Percentiles rank a stretch among this genome's conserved stretches.
phyloP scores from a whole-genome alignment of 139 green algal species.

The Chlorella ohadii region DNA sequence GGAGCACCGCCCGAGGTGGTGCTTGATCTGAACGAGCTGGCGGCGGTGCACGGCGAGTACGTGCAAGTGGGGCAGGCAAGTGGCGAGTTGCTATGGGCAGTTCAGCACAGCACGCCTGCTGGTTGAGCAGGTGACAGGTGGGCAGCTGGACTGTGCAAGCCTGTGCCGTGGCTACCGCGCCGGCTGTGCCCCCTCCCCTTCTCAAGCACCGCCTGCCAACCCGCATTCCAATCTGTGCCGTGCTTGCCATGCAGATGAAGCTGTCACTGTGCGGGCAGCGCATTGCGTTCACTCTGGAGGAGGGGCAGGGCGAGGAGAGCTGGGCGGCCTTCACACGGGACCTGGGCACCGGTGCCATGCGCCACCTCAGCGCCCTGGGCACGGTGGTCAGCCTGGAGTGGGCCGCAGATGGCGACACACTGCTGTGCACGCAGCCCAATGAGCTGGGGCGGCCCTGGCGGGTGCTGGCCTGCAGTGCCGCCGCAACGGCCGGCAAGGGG shows the following conservation, averaged over 20 bases:
- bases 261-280: slow-evolving; percentile 26
- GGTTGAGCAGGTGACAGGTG: too few relatives aligned
- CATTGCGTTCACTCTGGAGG: slow-evolving; percentile 41
- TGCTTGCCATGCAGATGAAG: slow-evolving; percentile 28
- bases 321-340: slow-evolving; percentile 10
- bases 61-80: slow-evolving; percentile 30
- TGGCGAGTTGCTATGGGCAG: too few relatives aligned
- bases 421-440: slow-evolving; percentile 45
- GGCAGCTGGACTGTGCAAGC: too few relatives aligned
- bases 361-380: slow-evolving; percentile 9
- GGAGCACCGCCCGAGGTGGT: slow-evolving; percentile 24
- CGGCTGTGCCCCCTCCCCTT: too few relatives aligned
- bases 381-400: slow-evolving; percentile 46
- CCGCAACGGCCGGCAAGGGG: not conserved
- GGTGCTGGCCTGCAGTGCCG: not conserved
- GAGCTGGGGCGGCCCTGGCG: slow-evolving; percentile 31
- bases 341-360: not conserved
- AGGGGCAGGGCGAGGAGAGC: slow-evolving; percentile 1
- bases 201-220: too few relatives aligned
- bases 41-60: slow-evolving; percentile 25
- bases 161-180: too few relatives aligned
- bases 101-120: too few relatives aligned
- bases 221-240: not conserved
- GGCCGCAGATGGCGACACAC: slow-evolving; percentile 21
- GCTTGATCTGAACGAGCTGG: slow-evolving; percentile 40